phyloP scores from a whole-genome alignment of 805 yeast genomes.

The Ogataea trehaloabstinens region DNA sequence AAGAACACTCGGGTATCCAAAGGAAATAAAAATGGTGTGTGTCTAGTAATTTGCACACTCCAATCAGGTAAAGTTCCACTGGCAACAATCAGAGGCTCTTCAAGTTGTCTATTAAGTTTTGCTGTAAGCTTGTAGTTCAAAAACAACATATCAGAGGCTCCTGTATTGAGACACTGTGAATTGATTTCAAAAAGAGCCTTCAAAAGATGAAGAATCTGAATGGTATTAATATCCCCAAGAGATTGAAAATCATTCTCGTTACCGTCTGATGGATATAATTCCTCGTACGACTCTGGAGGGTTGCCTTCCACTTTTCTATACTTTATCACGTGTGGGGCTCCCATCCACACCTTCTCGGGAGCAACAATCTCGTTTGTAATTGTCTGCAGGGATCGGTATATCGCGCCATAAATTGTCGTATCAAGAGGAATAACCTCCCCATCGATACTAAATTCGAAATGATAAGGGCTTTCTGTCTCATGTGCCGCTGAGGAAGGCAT shows the following conservation, averaged over 20 bases:
- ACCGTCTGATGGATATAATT: constrained; percentile 29
- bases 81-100: constrained; percentile 85
- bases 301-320: constrained; percentile 40
- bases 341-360: constrained; percentile 55
- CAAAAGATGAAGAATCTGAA: constrained; percentile 46
- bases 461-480: constrained; percentile 26
- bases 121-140: constrained; percentile 81
- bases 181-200: constrained; percentile 45
- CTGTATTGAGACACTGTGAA: constrained; percentile 19
- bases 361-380: constrained; percentile 41
- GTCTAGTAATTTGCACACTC: constrained; percentile 70
- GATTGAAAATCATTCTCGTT: constrained; percentile 28
- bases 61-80: constrained; percentile 85
- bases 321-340: constrained; percentile 48
- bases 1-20: constrained; percentile 75
- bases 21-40: constrained; percentile 82
- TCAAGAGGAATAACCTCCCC: constrained; percentile 59
- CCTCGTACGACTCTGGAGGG: constrained; percentile 27
- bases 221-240: constrained; percentile 33
- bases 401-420: constrained; percentile 75
- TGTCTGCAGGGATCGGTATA: constrained; percentile 48
- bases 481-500: constrained; percentile 8
- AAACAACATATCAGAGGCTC: constrained; percentile 40
- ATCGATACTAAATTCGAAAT: constrained; percentile 56
- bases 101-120: constrained; percentile 80